Evolutionary conservation across 192 early-diverging fungal genomes (phyloP).

Genomic region (Chytriomyces sp.): DNA sequence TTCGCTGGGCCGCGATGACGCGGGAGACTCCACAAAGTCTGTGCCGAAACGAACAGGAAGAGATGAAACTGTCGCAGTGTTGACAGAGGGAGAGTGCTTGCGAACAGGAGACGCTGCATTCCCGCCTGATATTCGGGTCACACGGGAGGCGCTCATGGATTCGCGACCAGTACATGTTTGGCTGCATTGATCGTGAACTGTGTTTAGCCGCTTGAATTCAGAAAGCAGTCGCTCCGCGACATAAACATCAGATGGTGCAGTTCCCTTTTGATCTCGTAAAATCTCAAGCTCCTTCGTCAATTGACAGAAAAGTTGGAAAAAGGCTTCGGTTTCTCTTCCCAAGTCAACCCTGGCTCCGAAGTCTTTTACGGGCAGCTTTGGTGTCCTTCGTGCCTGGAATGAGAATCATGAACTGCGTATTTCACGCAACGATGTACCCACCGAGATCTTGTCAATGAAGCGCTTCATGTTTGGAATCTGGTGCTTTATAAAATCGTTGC

Average conservation of each 20-base stretch:
- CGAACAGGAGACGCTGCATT: not conserved
- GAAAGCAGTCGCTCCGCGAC: slow-evolving; percentile 7
- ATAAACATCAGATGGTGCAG: slow-evolving; percentile 3
- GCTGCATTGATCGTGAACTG: not conserved
- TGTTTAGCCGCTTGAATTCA: slow-evolving; percentile 2
- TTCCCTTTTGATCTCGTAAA: not conserved
- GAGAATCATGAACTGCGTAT: no score
- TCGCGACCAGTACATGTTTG: not conserved
- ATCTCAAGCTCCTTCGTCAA: not conserved
- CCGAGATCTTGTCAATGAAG: slow-evolving; percentile 57
- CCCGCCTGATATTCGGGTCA: not conserved
- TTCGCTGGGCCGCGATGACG: not conserved
- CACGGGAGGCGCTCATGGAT: not conserved
- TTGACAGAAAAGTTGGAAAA: slow-evolving; percentile 18
- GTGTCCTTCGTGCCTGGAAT: not conserved
- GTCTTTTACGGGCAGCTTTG: not conserved
- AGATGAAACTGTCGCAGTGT: not conserved
- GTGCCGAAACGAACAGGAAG: slow-evolving; percentile 1
- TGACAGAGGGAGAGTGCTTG: not conserved
- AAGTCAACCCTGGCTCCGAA: slow-evolving; percentile 14
- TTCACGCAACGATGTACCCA: slow-evolving; percentile 2
- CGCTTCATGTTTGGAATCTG: slow-evolving; percentile 49
- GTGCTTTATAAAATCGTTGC: slow-evolving; percentile 52
- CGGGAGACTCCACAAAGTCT: not conserved
- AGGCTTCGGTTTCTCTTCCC: slow-evolving; percentile 26